Evolutionary conservation across 1,284 basidiomycete genomes (phyloP), one percentile per base, ranked within the genome.

Genomic region (Schizophyllum commune): DNA sequence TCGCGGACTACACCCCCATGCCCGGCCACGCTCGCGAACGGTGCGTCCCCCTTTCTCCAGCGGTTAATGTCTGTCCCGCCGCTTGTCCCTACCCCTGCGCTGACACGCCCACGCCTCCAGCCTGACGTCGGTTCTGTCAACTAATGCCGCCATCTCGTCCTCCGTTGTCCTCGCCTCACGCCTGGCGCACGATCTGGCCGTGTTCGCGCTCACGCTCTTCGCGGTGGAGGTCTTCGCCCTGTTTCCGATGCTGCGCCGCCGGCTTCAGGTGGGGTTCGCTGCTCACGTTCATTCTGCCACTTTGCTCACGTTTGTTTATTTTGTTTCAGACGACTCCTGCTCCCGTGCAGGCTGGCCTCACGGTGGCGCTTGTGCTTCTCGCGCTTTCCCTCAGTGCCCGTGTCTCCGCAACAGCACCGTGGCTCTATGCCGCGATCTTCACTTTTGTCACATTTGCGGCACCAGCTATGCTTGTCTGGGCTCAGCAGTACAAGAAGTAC

Each of bases 161-260:
- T 94, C 92, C 15, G 92, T 98, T 54, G 96, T 99, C 39, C 81
- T 99, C 60, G 95, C 95, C 32, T 98, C 95, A 27, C 87, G 97
- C 61, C 79, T 99, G 34, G 77, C 84, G 22, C 86, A 89, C 63
- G 92, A 96, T 70, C 74, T 89, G 51, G 86, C 93, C 52, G 96
- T 98, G 19, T 99, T 98, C 72, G 89, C 92, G 22, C 81, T 99
- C 56, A 84, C 96, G 68, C 78, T 97, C 57, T 91, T 96, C 71
- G 87, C 95, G 47, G 86, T 96, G 56, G 84, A 92, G 67, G 76
- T 88, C 21, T 96, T 97, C 74, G 90, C 91, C 11, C 79, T 96
- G 56, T 93, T 94, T 72, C 94, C 94, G 8, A 79, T 89, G 60
- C 76, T 96, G 60, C 86, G 93, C 66, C 88, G 85, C 70, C 86